A percentile compares a stretch with the other conserved stretches of the same genome.
Conservation (phyloP, 129 eudicot genomes). For the sunflower (Helianthus annuus) region HanXRQr2.0-SUNRISE NC_035441.2:105732371-105732870, state of each 20-base stretch:
- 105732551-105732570: background rate
- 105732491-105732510: background rate
- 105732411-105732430: background rate
- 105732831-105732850: slow-evolving; percentile 17
- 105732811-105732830: slow-evolving; percentile 8
- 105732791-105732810: background rate
- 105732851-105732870: slow-evolving; percentile 13
- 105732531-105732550: background rate
- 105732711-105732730: slow-evolving; percentile 63
- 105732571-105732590: background rate
- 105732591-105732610: background rate
- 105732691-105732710: slow-evolving; percentile 57
- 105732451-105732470: background rate
- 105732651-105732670: background rate
- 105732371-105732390: background rate
- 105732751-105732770: slow-evolving; percentile 58
- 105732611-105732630: background rate
- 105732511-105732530: background rate
- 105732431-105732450: background rate
- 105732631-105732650: background rate
- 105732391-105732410: background rate
- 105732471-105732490: too few relatives aligned
- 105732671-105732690: slow-evolving; percentile 43
- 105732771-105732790: slow-evolving; percentile 35
- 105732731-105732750: slow-evolving; percentile 71